Percentiles rank a stretch among this genome's conserved stretches.
These are phyloP conservation scores for Madurella fahalii DNA, from an alignment of 2,329 filamentous ascomycete genomes.

Conservation along the genomic window DNA sequence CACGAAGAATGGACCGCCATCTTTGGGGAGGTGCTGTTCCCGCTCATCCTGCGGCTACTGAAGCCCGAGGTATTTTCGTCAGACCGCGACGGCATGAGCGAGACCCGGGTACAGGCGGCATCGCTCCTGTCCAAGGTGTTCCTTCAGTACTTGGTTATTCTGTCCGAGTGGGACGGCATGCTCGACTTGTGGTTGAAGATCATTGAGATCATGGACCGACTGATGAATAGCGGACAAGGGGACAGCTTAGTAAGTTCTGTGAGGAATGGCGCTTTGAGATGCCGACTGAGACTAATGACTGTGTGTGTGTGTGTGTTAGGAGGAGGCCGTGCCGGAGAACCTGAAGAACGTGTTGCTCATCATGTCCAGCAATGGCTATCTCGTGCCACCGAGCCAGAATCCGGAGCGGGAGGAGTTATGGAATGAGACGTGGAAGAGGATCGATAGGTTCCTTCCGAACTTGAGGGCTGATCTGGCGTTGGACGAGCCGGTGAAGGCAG, in stretches of 20 bases:
- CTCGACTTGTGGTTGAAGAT: conserved; percentile 89
- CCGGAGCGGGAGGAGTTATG: conserved; percentile 53
- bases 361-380: conserved; percentile 84
- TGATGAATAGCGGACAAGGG: conserved; percentile 93
- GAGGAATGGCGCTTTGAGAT: neutral
- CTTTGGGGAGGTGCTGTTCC: conserved; percentile 90
- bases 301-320: conserved; percentile 44
- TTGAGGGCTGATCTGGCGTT: conserved; percentile 53
- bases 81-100: conserved; percentile 89
- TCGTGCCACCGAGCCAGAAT: conserved; percentile 65
- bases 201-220: conserved; percentile 86
- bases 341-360: conserved; percentile 95
- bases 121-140: conserved; percentile 94
- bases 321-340: conserved; percentile 92
- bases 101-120: conserved; percentile 87
- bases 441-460: conserved; percentile 62
- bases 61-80: conserved; percentile 94
- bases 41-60: conserved; percentile 77
- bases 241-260: conserved; percentile 69
- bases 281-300: neutral
- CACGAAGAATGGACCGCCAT: conserved; percentile 93
- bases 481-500: conserved; percentile 37
- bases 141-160: conserved; percentile 81
- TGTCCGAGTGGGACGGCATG: conserved; percentile 84
- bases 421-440: conserved; percentile 62